These are phyloP conservation scores for Microdochium trichocladiopsis DNA, from an alignment of 2,329 filamentous ascomycete species.

Conservation along the genomic window DNA sequence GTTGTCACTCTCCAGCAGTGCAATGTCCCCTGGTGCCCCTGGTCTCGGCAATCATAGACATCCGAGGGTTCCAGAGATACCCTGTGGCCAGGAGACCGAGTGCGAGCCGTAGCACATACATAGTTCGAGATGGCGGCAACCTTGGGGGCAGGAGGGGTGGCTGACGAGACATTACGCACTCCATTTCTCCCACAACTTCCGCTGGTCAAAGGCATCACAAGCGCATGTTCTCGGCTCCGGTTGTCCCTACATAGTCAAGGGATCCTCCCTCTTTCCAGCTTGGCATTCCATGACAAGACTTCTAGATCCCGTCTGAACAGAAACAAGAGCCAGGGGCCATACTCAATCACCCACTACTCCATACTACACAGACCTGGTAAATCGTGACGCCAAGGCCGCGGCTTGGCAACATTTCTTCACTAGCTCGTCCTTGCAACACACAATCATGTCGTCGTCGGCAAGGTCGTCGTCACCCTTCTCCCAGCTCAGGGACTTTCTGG, in stretches of 20 bases:
- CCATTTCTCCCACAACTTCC: background rate
- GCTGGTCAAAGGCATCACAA: background rate
- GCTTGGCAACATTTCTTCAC: background rate
- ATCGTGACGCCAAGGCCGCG: background rate
- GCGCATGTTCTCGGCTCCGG: background rate
- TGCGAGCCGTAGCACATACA: background rate
- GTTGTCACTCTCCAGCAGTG: background rate
- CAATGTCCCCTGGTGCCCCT: too few species aligned
- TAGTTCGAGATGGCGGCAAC: background rate
- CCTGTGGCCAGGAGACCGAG: background rate
- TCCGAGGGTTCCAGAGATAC: background rate
- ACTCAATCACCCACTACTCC: background rate
- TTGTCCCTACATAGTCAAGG: background rate
- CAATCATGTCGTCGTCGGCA: background rate
- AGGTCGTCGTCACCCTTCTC: constrained; percentile 16
- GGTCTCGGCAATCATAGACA: background rate
- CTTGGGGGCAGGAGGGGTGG: background rate
- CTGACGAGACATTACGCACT: background rate
- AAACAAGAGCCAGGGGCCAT: background rate
- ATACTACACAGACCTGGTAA: background rate
- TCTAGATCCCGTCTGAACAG: background rate
- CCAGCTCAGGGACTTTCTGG: constrained; percentile 20
- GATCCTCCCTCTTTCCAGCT: background rate
- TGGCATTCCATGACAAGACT: background rate
- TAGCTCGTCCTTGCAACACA: background rate